Base-by-base conservation (phyloP, 805 yeast species). In the Kodamaea hsintzibuensis region DNA sequence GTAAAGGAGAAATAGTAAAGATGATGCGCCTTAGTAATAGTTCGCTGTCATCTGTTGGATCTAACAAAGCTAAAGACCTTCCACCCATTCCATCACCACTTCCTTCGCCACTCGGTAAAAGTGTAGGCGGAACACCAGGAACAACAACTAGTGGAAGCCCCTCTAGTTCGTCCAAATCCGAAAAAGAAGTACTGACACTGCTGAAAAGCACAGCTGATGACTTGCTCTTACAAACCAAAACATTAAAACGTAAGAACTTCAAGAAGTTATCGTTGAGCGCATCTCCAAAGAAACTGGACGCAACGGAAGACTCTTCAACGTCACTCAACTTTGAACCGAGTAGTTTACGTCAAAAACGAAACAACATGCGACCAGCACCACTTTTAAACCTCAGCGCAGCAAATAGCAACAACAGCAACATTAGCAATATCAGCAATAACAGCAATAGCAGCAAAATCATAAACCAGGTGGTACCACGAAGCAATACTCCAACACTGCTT, bases 211-310 rank as follows among this genome's bases (percentile, higher is more conserved):
- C 35, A 8, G 35, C 35, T 9, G 62, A 59, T 40, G 66, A 57
- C n/a, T 55, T 54, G 49, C 61, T 74, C 19, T 62, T 75, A 42
- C 61, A 65, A 50, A 63, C 72, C 38, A 76, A 74, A 54, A 62
- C 77, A 19, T 62, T 76, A 39, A 69, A 66, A 45, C 64, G 80
- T 27, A 76, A 76, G 57, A 76, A 75, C 57, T 65, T 72, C 61
- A 76, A 74, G 54, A 66, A 74, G 50, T 60, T 75, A 19, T 69
- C 72, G 19, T 56, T 71, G 22, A 54, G 52, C 16, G 55, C 67
- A 9, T 48, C 60, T 7, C 54, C 57, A 9, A 39, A 52, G 51
- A 47, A 56, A 51, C 44, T 33, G 43, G 38, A 42, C 13, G 50
- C 55, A 9, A 19, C 38, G 47, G 43, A 35, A 12, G 42, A 47